Evolutionary conservation across 1,284 basidiomycete genomes (phyloP), one percentile per base, ranked within the genome.

Genomic region (Ceratobasidium sp.): DNA sequence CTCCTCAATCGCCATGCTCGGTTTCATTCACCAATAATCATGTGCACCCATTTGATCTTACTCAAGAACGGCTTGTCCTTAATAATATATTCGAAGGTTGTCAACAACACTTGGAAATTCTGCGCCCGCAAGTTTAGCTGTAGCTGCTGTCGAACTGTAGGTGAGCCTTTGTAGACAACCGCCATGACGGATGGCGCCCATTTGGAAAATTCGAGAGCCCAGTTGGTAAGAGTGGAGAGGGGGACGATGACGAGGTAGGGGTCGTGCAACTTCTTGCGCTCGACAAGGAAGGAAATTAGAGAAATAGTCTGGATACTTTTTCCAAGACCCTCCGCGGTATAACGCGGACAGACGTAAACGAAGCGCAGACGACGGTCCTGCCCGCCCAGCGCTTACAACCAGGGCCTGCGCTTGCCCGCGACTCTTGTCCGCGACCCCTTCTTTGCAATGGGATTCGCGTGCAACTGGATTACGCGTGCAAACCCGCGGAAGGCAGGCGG

Each of bases 81-180:
- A 88, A 99, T 98, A 84, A 99, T 97, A 83, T 99, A 99, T 84
- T 99, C 98, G 84, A 98, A 99, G 0, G 98, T 99, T 17, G 98
- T 99, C 76, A 99, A 85, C 77, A 99, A 86, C 29, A 99, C 98
- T 83, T 99, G 96, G 89, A 99, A 99, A 80, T 95, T 90, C 71
- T 91, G 90, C 76, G 89, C 86, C 44, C 94, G 90, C 77, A 95
- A 85, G 57, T 96, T 92, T 65, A 86, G 85, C 84, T 95, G 95
- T 61, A 95, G 85, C 77, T 86, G 86, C 79, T 91, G 91, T 78
- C 93, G 92, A 83, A 93, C 93, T 49, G 88, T 84, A 15, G 95
- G 97, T 80, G 96, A 96, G 78, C 98, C 98, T 82, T 98, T 99
- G 87, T 99, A 98, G 54, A 96, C 90, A 61, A 99, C 88, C 68